These are phyloP conservation scores for Nemania serpens DNA, from an alignment of 2,329 filamentous ascomycete species.

Conservation along the genomic window DNA sequence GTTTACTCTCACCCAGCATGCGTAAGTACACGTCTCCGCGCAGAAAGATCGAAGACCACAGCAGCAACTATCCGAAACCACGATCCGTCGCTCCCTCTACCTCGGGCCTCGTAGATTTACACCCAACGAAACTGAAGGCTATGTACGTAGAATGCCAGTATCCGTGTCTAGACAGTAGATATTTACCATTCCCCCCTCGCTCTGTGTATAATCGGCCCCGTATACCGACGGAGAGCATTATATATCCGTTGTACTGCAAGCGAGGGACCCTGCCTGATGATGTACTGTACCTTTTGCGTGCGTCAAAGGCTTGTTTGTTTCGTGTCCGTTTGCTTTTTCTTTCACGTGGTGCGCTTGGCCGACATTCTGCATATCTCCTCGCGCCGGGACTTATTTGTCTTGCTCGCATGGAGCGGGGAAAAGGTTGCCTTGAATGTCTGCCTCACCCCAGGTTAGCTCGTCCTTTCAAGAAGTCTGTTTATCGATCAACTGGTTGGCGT, in stretches of 20 bases:
- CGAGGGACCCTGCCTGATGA: too few species aligned
- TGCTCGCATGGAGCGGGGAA: neutral
- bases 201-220: neutral
- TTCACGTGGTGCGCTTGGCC: neutral
- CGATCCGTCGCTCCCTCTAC: constrained; percentile 19
- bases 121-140: neutral
- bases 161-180: neutral
- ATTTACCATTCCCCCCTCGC: neutral
- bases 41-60: constrained; percentile 12
- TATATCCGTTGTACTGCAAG: neutral
- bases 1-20: neutral
- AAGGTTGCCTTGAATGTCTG: neutral
- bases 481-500: neutral
- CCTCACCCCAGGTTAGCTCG: neutral
- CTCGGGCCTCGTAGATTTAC: neutral
- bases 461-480: neutral
- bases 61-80: constrained; percentile 25
- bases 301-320: constrained; percentile 1
- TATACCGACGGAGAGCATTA: neutral
- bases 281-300: too few species aligned
- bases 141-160: constrained; percentile 5
- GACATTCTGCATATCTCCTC: neutral
- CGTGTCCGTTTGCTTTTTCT: constrained; percentile 9
- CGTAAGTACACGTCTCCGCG: neutral
- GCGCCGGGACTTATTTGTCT: neutral